Base-by-base conservation (phyloP, 768 basidiomycete species). In the Mycena metata region DNA sequence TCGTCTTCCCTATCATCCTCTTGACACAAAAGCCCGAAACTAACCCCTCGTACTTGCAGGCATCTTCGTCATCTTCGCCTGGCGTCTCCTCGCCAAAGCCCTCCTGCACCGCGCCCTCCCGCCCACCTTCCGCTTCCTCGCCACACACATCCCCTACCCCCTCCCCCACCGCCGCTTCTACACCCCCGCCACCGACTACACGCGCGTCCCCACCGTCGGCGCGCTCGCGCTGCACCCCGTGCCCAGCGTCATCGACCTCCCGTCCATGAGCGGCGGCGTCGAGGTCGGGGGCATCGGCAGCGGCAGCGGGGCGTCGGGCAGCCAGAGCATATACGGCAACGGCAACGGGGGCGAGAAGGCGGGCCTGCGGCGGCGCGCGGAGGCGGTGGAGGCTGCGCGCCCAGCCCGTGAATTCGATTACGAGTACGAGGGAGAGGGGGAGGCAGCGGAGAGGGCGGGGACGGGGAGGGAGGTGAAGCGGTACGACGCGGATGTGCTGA, bases 131-230 rank as follows among this genome's bases (percentile, higher is more conserved):
- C 91, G 96, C 65, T 80, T 89, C 50, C 83, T 94, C 67, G 85
- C 93, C 10, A 86, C 84, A 33, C 83, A 88, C 43, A 86, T 94
- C 74, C 83, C 30, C 30, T 30, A 30, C 30, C 30, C 83, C 10
- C 87, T 98, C 5, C 97, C 96, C 0, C 89, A 90, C 67, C 87
- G 97, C 12, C 85, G 95, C 17, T 95, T 95, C 80, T 98, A 99
- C 77, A 93, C 91, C 7, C 92, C 95, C 33, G 94, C 96, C 35
- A 96, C 95, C 73, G 96, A 96, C 72, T 98, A 98, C 78, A 85
- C 84, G 35, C 84, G 78, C 30, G 88, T 93, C 1, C 91, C 91
- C 0, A 80, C 83, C 8, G 78, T 79, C 49, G 83, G 79, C 64
- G 85, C 83, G 1, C 79, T 96, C 64, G 86, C 83, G 1, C 79